Percentiles rank a stretch among this genome's conserved stretches.
Evolutionary conservation across 148 eudicot species (phyloP).

Genomic region (Chenopodium berlandieri): DNA sequence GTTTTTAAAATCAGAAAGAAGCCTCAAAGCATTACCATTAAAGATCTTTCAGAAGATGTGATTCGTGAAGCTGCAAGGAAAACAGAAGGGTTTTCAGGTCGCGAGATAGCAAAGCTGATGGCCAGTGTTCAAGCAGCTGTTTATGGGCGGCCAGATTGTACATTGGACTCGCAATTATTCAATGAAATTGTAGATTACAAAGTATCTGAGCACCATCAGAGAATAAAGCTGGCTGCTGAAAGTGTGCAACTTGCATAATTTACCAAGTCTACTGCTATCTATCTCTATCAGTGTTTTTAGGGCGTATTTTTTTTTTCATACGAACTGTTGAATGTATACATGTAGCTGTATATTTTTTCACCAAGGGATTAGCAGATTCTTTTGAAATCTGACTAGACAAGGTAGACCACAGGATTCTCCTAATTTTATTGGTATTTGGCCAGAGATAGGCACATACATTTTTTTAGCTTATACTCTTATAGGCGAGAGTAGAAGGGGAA

Average conservation of each 20-base stretch:
- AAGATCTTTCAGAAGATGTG: constrained; percentile 70
- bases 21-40: constrained; percentile 56
- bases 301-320: not conserved
- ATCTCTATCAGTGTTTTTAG: not conserved
- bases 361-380: not conserved
- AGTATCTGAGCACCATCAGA: constrained; percentile 85
- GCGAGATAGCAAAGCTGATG: constrained; percentile 93
- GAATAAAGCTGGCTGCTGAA: constrained; percentile 62
- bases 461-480: too few relatives aligned
- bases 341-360: constrained; percentile 18
- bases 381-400: not conserved
- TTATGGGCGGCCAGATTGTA: constrained; percentile 83
- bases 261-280: not conserved
- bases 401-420: not conserved
- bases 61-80: constrained; percentile 75
- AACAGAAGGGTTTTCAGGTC: constrained; percentile 91
- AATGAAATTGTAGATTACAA: constrained; percentile 88
- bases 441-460: not conserved
- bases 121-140: constrained; percentile 98
- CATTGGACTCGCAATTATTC: constrained; percentile 69
- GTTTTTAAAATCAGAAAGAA: constrained; percentile 49
- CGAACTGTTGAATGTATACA: constrained; percentile 4
- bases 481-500: not conserved
- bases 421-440: not conserved
- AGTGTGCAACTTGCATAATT: constrained; percentile 26